Base-by-base conservation (phyloP, 2,329 filamentous ascomycete species). In the Aspergillus tamarii region DNA sequence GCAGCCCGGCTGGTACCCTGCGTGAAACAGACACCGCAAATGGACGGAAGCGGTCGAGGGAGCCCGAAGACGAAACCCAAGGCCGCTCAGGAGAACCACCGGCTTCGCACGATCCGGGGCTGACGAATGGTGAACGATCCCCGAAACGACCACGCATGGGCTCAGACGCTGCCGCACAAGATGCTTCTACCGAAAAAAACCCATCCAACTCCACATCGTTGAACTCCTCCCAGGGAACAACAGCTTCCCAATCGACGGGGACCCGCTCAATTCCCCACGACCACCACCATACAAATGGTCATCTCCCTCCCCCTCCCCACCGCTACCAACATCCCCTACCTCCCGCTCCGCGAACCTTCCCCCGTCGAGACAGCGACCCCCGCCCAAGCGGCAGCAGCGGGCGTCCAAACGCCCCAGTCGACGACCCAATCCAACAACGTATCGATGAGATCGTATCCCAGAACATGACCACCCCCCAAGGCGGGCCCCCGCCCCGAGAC, bases 21-120 rank as follows among this genome's bases (percentile, higher is more conserved):
- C 52, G 32, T 9, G 62, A 66, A 55, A 30, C 63, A 52, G 61
- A 68, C 39, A 56, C 67, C n/a, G 61, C 62, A 52, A 77, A 76
- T 61, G 76, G 77, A 19, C 74, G 73, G 26, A 81, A 81, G 66
- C 77, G 79, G 54, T 80, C 78, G 9, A 73, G 78, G 61, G 79
- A 80, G 50, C 73, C 74, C 4, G 75, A 77, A 26, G 70, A 72
- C 34, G 54, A 59, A 46, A 12, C 48, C 12, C 61, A 57, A 57
- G 53, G 57, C 26, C 48, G 59, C 62, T 50, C 69, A 26, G 52
- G 41, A 39, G 52, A 55, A 19, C 30, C 34, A 21, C 62, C 26
- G 53, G 50, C 14, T 30, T 61, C 64, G 36, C 66, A 58, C 43
- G 23, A 52, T 12, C 28, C 34, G 28, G 48, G 8, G 6, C 19